These are phyloP conservation scores for Eimeria nieschulzi DNA, from an alignment of 169 alveolate species.

Conservation along the genomic window DNA sequence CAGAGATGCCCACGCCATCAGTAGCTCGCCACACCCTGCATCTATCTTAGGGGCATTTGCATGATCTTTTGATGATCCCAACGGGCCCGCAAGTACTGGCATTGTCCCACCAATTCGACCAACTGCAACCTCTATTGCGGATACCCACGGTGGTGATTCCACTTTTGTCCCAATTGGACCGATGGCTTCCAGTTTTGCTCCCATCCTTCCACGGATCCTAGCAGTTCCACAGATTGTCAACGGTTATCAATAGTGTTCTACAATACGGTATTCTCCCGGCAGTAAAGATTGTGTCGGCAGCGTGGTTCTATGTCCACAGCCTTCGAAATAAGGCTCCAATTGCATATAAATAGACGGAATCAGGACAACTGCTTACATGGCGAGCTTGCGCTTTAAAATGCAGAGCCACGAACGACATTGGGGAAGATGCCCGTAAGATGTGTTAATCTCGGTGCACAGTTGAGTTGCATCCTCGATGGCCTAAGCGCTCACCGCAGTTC, in stretches of 20 bases:
- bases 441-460: slow-evolving; percentile 38
- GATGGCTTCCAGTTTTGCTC: slow-evolving; percentile 9
- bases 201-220: slow-evolving; percentile 46
- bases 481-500: slow-evolving; percentile 34
- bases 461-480: slow-evolving; percentile 59
- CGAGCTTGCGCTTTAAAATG: slow-evolving; percentile 59
- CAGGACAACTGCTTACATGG: slow-evolving; percentile 17
- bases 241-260: too few relatives aligned
- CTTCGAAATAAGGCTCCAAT: too few relatives aligned
- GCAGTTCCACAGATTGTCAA: background rate
- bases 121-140: slow-evolving; percentile 26
- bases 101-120: slow-evolving; percentile 3
- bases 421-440: slow-evolving; percentile 39
- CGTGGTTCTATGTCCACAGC: too few relatives aligned
- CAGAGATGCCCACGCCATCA: slow-evolving; percentile 45
- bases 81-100: background rate
- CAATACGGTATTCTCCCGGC: too few relatives aligned
- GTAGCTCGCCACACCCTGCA: slow-evolving; percentile 1
- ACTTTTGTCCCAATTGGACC: slow-evolving; percentile 48
- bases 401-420: slow-evolving; percentile 39
- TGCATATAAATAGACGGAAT: too few relatives aligned
- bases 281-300: too few relatives aligned
- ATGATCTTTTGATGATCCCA: background rate
- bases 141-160: slow-evolving; percentile 42
- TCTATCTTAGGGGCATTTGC: background rate